Percentiles rank a stretch among this genome's conserved stretches.
Evolutionary conservation across 1,284 basidiomycete genomes (phyloP).

Genomic region (Heterobasidion annosum): DNA sequence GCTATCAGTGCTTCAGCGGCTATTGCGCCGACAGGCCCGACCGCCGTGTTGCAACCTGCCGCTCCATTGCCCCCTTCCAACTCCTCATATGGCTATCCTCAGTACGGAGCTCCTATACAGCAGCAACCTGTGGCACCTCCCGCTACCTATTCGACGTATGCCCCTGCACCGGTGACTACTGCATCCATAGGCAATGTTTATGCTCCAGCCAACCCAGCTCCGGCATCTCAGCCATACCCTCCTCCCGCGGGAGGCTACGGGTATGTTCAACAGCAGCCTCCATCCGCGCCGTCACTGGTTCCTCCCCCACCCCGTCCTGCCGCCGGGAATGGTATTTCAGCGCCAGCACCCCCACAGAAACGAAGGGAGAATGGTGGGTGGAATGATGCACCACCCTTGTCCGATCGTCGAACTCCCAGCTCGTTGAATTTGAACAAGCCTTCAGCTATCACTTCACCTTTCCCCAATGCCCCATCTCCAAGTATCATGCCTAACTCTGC

Average conservation of each 20-base stretch:
- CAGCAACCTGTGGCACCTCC: slow-evolving; percentile 7
- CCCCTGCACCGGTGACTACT: slow-evolving; percentile 8
- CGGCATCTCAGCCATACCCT: slow-evolving; percentile 8
- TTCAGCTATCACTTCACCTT: slow-evolving; percentile 78
- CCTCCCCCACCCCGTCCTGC: slow-evolving; percentile 19
- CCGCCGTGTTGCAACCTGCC: slow-evolving; percentile 14
- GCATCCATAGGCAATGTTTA: slow-evolving; percentile 21
- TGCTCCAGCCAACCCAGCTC: slow-evolving; percentile 13
- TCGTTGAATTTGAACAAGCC: slow-evolving; percentile 43
- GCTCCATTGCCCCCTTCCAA: slow-evolving; percentile 13
- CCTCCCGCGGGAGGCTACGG: not conserved
- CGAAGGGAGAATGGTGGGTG: slow-evolving; percentile 72
- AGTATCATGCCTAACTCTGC: slow-evolving; percentile 39
- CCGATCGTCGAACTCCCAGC: slow-evolving; percentile 43
- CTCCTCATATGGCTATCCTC: slow-evolving; percentile 15
- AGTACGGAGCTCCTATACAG: slow-evolving; percentile 14
- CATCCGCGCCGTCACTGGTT: slow-evolving; percentile 8
- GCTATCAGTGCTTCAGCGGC: slow-evolving; percentile 15
- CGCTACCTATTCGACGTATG: not conserved
- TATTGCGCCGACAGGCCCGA: slow-evolving; percentile 16
- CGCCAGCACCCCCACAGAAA: slow-evolving; percentile 37
- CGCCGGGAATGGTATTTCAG: slow-evolving; percentile 12
- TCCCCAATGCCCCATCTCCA: slow-evolving; percentile 60
- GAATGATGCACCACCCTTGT: slow-evolving; percentile 78
- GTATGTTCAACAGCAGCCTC: not conserved